These are phyloP conservation scores for Gelatoporia subvermispora DNA, from an alignment of 768 basidiomycete genomes.

Conservation along the genomic window DNA sequence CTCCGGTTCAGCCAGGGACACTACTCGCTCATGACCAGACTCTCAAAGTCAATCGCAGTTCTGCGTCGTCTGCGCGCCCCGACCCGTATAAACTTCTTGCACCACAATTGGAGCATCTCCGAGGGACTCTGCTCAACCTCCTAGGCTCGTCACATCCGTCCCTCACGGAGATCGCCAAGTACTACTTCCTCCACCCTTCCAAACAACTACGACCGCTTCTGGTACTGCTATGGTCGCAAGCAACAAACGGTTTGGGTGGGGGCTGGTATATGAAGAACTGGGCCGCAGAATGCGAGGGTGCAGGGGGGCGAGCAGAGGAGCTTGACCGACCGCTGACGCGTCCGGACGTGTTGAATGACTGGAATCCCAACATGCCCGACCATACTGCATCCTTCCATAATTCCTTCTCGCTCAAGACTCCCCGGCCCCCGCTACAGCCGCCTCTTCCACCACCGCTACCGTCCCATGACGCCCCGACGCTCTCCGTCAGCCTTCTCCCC, in stretches of 20 bases:
- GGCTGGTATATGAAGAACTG: slow-evolving; percentile 57
- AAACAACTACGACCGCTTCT: slow-evolving; percentile 89
- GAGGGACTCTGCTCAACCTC: slow-evolving; percentile 66
- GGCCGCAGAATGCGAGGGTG: slow-evolving; percentile 55
- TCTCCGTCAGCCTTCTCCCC: slow-evolving; percentile 54
- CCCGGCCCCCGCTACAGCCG: slow-evolving; percentile 29
- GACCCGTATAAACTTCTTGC: slow-evolving; percentile 72
- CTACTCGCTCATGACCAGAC: too few relatives aligned
- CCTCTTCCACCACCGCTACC: slow-evolving; percentile 24
- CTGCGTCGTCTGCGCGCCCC: slow-evolving; percentile 22
- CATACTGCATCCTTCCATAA: slow-evolving; percentile 62
- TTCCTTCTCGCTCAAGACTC: slow-evolving; percentile 39
- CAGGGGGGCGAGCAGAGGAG: slow-evolving; percentile 48
- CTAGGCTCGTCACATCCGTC: slow-evolving; percentile 88
- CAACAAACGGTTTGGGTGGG: slow-evolving; percentile 84
- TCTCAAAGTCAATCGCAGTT: not conserved
- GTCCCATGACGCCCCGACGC: slow-evolving; percentile 23
- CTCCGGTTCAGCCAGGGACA: slow-evolving; percentile 2
- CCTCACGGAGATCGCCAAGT: slow-evolving; percentile 82
- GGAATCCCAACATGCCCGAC: slow-evolving; percentile 85
- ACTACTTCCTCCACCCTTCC: slow-evolving; percentile 86
- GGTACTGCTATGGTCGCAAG: slow-evolving; percentile 84
- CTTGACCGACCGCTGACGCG: slow-evolving; percentile 78
- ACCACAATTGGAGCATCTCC: slow-evolving; percentile 67
- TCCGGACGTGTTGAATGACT: slow-evolving; percentile 83